Evolutionary conservation across 2,329 filamentous ascomycete genomes (phyloP).

Genomic region (Ophiostoma montium): DNA sequence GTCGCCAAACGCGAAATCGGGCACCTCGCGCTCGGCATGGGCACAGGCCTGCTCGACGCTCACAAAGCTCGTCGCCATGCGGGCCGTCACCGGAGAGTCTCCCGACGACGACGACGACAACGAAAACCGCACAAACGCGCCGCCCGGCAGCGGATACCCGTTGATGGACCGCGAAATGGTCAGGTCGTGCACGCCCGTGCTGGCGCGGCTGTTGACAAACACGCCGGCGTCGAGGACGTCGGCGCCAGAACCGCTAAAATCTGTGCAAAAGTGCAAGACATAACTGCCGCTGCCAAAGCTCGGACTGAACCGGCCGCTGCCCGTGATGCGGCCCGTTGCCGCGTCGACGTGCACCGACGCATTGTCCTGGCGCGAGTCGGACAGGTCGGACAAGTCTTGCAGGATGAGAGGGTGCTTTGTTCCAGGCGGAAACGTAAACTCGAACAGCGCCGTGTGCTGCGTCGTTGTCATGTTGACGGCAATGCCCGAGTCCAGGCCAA

Average conservation of each 20-base stretch:
- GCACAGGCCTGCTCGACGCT: slow-evolving; percentile 45
- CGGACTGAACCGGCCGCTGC: slow-evolving; percentile 42
- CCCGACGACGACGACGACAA: too few species aligned
- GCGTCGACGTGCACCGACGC: slow-evolving; percentile 33
- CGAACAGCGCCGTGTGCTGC: slow-evolving; percentile 47
- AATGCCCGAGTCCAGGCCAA: slow-evolving; percentile 38
- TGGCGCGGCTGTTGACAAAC: slow-evolving; percentile 26
- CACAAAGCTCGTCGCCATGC: slow-evolving; percentile 51
- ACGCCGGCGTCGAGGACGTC: slow-evolving; percentile 22
- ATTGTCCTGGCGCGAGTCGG: slow-evolving; percentile 33
- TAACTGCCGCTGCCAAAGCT: slow-evolving; percentile 49
- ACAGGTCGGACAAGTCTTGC: slow-evolving; percentile 46
- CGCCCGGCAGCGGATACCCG: slow-evolving; percentile 23
- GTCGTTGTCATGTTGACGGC: slow-evolving; percentile 45
- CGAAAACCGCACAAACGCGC: slow-evolving; percentile 31
- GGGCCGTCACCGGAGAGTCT: slow-evolving; percentile 34
- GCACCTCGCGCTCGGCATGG: slow-evolving; percentile 48
- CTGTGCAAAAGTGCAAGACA: slow-evolving; percentile 43
- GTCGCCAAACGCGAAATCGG: slow-evolving; percentile 27
- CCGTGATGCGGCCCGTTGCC: slow-evolving; percentile 37
- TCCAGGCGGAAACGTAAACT: slow-evolving; percentile 44
- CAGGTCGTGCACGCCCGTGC: slow-evolving; percentile 19
- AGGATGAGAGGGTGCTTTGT: slow-evolving; percentile 24
- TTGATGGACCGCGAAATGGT: too few species aligned
- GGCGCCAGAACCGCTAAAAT: slow-evolving; percentile 36